These are phyloP conservation scores for Arthrobotrys pseudoclavata DNA, from an alignment of 2,329 filamentous ascomycete genomes.

Conservation along the genomic window DNA sequence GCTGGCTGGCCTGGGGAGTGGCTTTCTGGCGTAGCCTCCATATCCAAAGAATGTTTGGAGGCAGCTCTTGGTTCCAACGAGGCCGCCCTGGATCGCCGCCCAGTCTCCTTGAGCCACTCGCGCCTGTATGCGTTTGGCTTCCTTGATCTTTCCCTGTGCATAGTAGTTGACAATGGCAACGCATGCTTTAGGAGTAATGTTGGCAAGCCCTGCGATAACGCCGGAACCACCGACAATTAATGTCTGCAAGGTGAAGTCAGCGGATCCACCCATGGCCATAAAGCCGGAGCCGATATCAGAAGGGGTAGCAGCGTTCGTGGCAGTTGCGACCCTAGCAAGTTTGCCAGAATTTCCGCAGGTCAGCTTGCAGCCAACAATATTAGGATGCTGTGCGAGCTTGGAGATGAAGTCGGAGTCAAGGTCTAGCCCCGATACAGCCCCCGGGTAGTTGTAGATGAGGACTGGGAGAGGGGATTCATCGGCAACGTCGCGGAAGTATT, in stretches of 20 bases:
- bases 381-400: slow-evolving; percentile 81
- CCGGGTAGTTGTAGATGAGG: slow-evolving; percentile 91
- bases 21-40: slow-evolving; percentile 80
- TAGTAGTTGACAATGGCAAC: slow-evolving; percentile 84
- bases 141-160: slow-evolving; percentile 78
- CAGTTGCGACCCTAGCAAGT: slow-evolving; percentile 82
- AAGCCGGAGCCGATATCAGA: slow-evolving; percentile 74
- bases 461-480: slow-evolving; percentile 82
- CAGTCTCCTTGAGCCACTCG: slow-evolving; percentile 84
- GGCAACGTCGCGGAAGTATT: slow-evolving; percentile 81
- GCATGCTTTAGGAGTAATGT: slow-evolving; percentile 86
- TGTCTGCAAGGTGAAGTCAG: slow-evolving; percentile 88
- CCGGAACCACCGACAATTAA: slow-evolving; percentile 82
- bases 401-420: slow-evolving; percentile 91
- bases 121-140: slow-evolving; percentile 82
- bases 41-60: slow-evolving; percentile 86
- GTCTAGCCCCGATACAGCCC: slow-evolving; percentile 86
- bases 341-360: slow-evolving; percentile 93
- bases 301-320: slow-evolving; percentile 78
- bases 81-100: slow-evolving; percentile 84
- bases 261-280: slow-evolving; percentile 89
- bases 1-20: slow-evolving; percentile 76
- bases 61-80: slow-evolving; percentile 87
- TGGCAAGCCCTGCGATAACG: slow-evolving; percentile 87
- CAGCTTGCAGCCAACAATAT: slow-evolving; percentile 91